Evolutionary conservation across 257 asterid genomes (phyloP).

Genomic region (Nicotiana noctiflora): DNA sequence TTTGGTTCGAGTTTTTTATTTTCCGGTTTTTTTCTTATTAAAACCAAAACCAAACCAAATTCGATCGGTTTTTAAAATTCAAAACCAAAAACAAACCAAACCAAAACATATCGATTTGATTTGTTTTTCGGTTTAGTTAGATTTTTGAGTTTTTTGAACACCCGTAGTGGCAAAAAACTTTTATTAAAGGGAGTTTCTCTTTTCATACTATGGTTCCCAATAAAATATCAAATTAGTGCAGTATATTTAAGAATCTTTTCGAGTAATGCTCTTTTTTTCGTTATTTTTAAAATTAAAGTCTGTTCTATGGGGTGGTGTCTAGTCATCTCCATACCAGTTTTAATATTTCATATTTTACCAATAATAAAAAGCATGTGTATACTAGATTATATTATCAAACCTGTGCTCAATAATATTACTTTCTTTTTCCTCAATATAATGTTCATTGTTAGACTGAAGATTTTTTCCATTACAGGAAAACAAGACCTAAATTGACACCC

Average conservation of each 20-base stretch:
- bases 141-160: no score
- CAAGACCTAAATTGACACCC: slow-evolving; percentile 52
- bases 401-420: no score
- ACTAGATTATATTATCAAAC: no score
- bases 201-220: neutral
- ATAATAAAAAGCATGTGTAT: no score
- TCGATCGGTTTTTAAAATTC: no score
- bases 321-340: neutral
- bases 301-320: neutral
- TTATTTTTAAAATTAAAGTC: neutral
- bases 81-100: no score
- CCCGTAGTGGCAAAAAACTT: neutral
- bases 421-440: neutral
- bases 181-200: neutral
- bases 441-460: neutral
- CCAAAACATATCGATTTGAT: no score
- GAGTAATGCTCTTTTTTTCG: neutral
- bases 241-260: neutral
- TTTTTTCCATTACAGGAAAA: slow-evolving; percentile 41
- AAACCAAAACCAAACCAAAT: no score
- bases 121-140: no score
- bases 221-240: neutral
- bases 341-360: neutral
- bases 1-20: no score
- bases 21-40: no score